Conservation (phyloP, 202 grass and related monocot genomes). For the Bolboschoenoplectus hybrid region DNA sequence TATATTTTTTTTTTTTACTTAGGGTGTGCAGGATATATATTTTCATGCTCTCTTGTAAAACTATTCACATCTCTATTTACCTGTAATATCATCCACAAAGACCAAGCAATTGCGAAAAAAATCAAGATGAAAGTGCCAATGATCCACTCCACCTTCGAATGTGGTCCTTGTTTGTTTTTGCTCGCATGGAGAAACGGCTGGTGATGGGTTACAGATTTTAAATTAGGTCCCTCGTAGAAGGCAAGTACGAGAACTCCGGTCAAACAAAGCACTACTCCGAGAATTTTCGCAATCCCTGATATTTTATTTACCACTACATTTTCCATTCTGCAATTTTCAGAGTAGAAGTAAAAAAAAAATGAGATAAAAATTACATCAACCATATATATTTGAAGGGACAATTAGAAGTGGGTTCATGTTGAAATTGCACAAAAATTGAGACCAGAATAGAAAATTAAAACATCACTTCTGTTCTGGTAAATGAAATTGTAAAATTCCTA, state of each 20-base stretch:
- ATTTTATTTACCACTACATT: conserved; percentile 42
- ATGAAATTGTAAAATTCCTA: neutral
- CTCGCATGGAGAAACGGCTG: conserved; percentile 30
- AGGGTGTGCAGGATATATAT: neutral
- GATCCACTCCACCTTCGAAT: conserved; percentile 44
- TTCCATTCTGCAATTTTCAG: conserved; percentile 49
- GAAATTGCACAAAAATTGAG: neutral
- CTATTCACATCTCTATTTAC: conserved; percentile 5
- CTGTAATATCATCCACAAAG: conserved; percentile 59
- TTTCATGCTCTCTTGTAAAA: neutral
- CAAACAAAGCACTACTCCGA: conserved; percentile 50
- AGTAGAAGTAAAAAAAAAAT: neutral
- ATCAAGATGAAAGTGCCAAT: conserved; percentile 52
- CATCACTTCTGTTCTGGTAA: neutral
- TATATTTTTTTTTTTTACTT: neutral
- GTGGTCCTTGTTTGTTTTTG: neutral
- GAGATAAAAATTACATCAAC: conserved; percentile 8
- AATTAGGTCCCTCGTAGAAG: conserved; percentile 53
- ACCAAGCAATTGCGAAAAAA: conserved; percentile 45
- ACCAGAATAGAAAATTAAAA: neutral
- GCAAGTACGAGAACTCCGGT: conserved; percentile 43
- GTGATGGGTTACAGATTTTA: conserved; percentile 56
- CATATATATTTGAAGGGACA: neutral
- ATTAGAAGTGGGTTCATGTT: neutral
- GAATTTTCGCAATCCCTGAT: conserved; percentile 48